A percentile compares a stretch with the other conserved stretches of the same genome.
Evolutionary conservation across 129 eudicot species (phyloP).

Genomic region (Pulicaria dysenterica): DNA sequence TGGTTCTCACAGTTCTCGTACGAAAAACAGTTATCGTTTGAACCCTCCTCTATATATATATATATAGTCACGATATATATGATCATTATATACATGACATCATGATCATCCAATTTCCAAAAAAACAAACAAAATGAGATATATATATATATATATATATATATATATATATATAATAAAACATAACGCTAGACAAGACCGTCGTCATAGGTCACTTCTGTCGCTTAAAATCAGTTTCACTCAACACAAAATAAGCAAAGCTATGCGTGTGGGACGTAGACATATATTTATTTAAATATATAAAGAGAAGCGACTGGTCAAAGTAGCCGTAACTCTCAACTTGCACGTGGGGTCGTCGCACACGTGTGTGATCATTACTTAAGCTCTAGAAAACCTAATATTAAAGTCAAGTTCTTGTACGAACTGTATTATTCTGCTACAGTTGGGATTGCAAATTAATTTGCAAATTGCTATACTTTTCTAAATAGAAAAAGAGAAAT

Average conservation of each 20-base stretch:
- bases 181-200: constrained; percentile 27
- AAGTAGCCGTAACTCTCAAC: constrained; percentile 8
- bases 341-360: constrained; percentile 42
- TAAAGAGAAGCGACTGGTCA: constrained; percentile 15
- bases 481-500: not conserved
- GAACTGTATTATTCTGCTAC: not conserved
- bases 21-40: too few species aligned
- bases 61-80: too few species aligned
- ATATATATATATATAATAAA: too few species aligned
- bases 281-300: not conserved
- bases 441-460: constrained; percentile 9
- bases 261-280: constrained; percentile 16
- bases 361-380: constrained; percentile 35
- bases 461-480: not conserved
- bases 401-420: constrained; percentile 7
- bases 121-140: constrained; percentile 15
- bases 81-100: constrained; percentile 6
- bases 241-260: constrained; percentile 41
- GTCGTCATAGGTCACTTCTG: constrained; percentile 37
- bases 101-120: constrained; percentile 18
- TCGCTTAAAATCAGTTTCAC: constrained; percentile 41
- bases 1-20: too few species aligned
- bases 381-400: constrained; percentile 18
- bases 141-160: too few species aligned
- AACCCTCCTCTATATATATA: too few species aligned